Base-by-base conservation (phyloP, 768 basidiomycete genomes). In the Termitomyces bulborhizus region DNA sequence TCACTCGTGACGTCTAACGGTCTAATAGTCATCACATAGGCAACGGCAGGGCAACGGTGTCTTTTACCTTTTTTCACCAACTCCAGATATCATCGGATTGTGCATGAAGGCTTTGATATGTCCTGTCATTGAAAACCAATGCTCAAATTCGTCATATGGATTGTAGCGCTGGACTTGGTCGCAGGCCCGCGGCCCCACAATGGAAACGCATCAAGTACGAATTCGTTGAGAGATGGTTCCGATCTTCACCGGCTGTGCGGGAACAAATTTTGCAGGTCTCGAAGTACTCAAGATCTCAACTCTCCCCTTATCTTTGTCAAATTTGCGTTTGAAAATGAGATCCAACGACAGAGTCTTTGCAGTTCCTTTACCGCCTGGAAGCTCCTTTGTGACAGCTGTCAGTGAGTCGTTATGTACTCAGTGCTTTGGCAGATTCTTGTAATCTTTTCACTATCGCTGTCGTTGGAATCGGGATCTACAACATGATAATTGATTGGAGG, bases 391-490 rank as follows among this genome's bases (percentile, higher is more conserved):
- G 13, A 45, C 46, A 2, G 42, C 3, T n/a, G 31, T 42, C 24
- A n/a, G 15, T 3, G 51, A 50, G 9, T 41, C 47, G 3, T 18
- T 37, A 16, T 37, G 24, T 15, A 55, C 37, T 5, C 51, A 55
- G 39, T 55, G 58, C 41, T 56, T 47, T 26, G 51, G 54, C 34
- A 59, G 12, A 29, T 56, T 24, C 46, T 40, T n/a, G 51, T 51
- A 29, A 54, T 51, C 4, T 51, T 4, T 51, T 58, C 44, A 55
- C 32, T 16, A 24, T 59, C 7, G 58, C 51, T n/a, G 58, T 59
- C 39, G 9, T 50, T 21, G 27, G 54, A 1, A 56, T 56, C 11
- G 58, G 21, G 21, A 2, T 21, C 21, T 21, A 53, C 31, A 59
- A 53, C 13, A 31, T 54, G 3, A 29, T 58, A 4, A 58, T 58